These are phyloP conservation scores for Hura crepitans DNA, from an alignment of 441 rosid genomes.

Conservation along the genomic window DNA sequence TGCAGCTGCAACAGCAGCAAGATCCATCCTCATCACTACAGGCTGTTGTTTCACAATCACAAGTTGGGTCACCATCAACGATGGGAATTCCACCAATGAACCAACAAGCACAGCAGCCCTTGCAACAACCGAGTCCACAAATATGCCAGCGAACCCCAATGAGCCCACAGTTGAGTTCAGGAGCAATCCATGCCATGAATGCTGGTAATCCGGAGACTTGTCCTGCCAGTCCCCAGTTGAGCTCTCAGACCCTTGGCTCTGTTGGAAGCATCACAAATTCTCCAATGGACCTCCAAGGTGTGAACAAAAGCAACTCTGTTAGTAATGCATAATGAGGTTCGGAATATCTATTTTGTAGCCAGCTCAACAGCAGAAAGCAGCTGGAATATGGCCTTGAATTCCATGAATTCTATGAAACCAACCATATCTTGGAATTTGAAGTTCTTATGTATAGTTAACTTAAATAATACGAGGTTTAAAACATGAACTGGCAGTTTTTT, in stretches of 20 bases:
- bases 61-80: constrained; percentile 73
- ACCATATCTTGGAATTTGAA: constrained; percentile 1
- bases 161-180: constrained; percentile 96
- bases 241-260: constrained; percentile 91
- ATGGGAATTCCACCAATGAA: constrained; percentile 59
- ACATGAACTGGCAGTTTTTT: neutral
- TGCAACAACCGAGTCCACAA: constrained; percentile 82
- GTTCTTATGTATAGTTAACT: neutral
- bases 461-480: neutral
- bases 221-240: constrained; percentile 94
- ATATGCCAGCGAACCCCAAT: constrained; percentile 86
- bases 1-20: constrained; percentile 43
- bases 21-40: constrained; percentile 66
- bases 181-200: constrained; percentile 69
- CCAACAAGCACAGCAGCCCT: constrained; percentile 55
- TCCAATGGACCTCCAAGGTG: constrained; percentile 92
- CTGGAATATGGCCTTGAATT: neutral
- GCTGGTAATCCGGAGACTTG: constrained; percentile 75
- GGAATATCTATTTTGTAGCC: neutral
- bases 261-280: constrained; percentile 88
- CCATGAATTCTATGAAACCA: neutral
- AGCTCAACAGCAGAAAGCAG: neutral
- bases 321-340: constrained; percentile 40
- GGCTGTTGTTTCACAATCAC: constrained; percentile 73
- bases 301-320: constrained; percentile 72